phyloP scores from a whole-genome alignment of 176 grass and related monocot species.

The Phyllostachys edulis region DNA sequence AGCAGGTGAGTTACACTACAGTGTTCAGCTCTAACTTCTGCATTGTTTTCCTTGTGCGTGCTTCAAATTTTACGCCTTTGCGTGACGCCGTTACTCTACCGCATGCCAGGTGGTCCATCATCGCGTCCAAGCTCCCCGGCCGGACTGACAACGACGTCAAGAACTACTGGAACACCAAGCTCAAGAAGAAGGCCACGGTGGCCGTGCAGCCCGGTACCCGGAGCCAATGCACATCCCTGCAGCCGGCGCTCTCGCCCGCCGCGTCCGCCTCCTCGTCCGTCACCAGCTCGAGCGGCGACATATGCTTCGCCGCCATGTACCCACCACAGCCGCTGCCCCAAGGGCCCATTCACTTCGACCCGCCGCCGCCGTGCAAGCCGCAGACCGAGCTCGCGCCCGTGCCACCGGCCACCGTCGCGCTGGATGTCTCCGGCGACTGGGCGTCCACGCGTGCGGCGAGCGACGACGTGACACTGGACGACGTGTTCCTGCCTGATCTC shows the following conservation, averaged over 20 bases:
- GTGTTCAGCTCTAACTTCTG: background rate
- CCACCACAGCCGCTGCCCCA: background rate
- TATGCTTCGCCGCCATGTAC: slow-evolving; percentile 28
- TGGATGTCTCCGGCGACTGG: background rate
- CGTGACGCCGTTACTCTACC: background rate
- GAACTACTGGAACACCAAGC: slow-evolving; percentile 98
- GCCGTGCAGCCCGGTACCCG: background rate
- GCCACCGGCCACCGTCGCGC: background rate
- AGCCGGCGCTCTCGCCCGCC: slow-evolving; percentile 25
- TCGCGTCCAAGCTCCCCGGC: slow-evolving; percentile 82
- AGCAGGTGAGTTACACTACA: slow-evolving; percentile 42
- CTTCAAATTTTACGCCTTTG: background rate
- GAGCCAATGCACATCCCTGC: background rate
- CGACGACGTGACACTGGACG: background rate
- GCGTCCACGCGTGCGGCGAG: background rate
- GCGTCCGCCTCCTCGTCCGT: slow-evolving; percentile 30
- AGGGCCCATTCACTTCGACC: background rate
- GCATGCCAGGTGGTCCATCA: slow-evolving; percentile 73
- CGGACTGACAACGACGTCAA: slow-evolving; percentile 97
- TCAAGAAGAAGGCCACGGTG: slow-evolving; percentile 79
- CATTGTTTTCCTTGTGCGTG: background rate
- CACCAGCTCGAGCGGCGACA: slow-evolving; percentile 40
- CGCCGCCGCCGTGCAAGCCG: background rate
- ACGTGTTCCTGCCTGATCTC: slow-evolving; percentile 40
- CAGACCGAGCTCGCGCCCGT: slow-evolving; percentile 31